Evolutionary conservation across 1,284 basidiomycete genomes (phyloP), one percentile per base, ranked within the genome.

Genomic region (Anthracocystis setariae): DNA sequence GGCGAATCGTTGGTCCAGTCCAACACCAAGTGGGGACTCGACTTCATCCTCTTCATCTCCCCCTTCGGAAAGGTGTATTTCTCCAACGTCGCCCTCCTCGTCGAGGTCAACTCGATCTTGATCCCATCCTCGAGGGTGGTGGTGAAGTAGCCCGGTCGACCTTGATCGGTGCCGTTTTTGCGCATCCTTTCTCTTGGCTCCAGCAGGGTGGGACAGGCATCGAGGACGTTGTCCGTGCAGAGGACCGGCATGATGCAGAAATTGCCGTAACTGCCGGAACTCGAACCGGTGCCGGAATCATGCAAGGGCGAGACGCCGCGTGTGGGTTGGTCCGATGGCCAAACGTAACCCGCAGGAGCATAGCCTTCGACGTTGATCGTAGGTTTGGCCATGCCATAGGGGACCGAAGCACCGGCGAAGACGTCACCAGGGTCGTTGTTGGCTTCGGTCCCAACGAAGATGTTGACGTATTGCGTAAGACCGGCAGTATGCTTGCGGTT

Each of bases 1-100:
- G 78, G 78, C 24, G 66, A 67, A 39, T 79, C 78, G 48, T 78
- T 76, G 32, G 78, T 73, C 73, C 74, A 77, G 52, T 79, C 78
- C 29, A 75, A 59, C 12, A 79, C 76, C 15, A 79, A 46, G 18
- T 64, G 60, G 8, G 78, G 76, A 15, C 5, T 50, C 5, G 55
- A 63, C 20, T 58, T 51, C 39, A 64, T 40, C 27, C 54, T 45
- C 32, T 44, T 46, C 43, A 79, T 62, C 37, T 60, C 46, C 9
- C 12, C 27, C 2, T 55, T 27, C 1, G 75, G 69, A 55, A 73
- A 80, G 0, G 76, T 79, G 46, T 76, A 80, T 25, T 72, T 59
- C 8, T 74, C 52, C 12, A 79, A 57, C n/a, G 76, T 78, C 37
- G 71, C 64, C 23, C 75, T 56, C 7, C 78, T 50, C 4, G 78